Conservation (phyloP, 495 filamentous ascomycete species). For the Pyrenula aspistea region DNA sequence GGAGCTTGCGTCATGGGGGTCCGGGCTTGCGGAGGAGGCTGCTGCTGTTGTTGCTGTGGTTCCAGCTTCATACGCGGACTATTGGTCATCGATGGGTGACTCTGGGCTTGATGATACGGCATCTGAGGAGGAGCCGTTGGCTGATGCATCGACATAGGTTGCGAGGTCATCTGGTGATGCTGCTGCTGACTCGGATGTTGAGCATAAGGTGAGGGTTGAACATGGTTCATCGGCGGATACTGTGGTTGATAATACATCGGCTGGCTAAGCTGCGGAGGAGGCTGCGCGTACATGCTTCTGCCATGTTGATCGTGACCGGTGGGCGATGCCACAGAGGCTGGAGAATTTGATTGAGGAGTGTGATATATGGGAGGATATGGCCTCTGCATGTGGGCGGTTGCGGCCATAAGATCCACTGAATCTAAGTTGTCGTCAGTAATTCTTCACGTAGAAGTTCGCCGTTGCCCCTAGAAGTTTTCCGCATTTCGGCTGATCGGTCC, state of each 20-base stretch:
- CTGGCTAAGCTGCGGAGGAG: constrained; percentile 62
- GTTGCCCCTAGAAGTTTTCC: constrained; percentile 1
- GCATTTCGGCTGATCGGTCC: neutral
- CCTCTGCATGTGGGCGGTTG: constrained; percentile 68
- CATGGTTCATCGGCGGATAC: constrained; percentile 62
- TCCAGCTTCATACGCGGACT: constrained; percentile 24
- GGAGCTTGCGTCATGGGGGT: constrained; percentile 45
- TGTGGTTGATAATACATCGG: constrained; percentile 60
- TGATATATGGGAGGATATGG: constrained; percentile 90
- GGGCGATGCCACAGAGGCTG: constrained; percentile 86
- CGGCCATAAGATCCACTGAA: constrained; percentile 85
- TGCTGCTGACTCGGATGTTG: constrained; percentile 57
- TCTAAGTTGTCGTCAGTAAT: constrained; percentile 34
- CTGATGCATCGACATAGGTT: constrained; percentile 58
- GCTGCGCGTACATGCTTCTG: constrained; percentile 70
- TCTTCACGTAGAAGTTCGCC: neutral
- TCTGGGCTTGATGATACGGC: constrained; percentile 37
- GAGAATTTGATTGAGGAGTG: constrained; percentile 90
- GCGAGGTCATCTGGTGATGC: constrained; percentile 49
- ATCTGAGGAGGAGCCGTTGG: constrained; percentile 45
- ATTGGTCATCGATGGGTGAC: constrained; percentile 24
- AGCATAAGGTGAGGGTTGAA: constrained; percentile 61
- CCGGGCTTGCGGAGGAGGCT: constrained; percentile 28
- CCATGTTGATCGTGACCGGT: constrained; percentile 79
- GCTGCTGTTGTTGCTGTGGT: constrained; percentile 12